Base-by-base conservation (phyloP, 2,329 filamentous ascomycete species). In the Aspergillus nomiae region DNA sequence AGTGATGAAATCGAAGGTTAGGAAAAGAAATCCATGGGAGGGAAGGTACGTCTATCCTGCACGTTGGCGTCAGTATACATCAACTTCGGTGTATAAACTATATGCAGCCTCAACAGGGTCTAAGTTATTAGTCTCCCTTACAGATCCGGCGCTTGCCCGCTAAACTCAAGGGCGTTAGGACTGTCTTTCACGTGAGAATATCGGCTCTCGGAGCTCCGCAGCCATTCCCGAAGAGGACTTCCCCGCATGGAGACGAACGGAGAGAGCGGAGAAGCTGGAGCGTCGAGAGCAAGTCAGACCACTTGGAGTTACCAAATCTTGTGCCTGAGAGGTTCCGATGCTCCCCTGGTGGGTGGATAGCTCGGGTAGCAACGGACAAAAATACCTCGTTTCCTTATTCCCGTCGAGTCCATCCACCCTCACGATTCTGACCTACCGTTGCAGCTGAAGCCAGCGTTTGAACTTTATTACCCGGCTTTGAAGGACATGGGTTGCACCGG, bases 161-260 rank as follows among this genome's bases (percentile, higher is more conserved):
- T 50, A 50, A 50, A 10, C 46, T 26, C 16, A 30, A 50, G 46
- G 0, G 1, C 26, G 46, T 50, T 50, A 50, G 45, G 45, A 26
- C 38, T 1, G 38, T n/a, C 11, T 26, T 26, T 48, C 26, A 54
- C 51, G 51, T 54, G 51, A 54, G n/a, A 4, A 81, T 76, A 10
- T 59, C 61, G 63, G 66, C 62, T 60, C 26, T 62, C 61, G 45
- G 53, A 57, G 50, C 61, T 62, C 67, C 63, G 63, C 50, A 53
- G 45, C 58, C 46, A 62, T 63, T 59, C 63, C 60, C 12, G 12
- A 59, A 61, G 32, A 38, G 58, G 63, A 57, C 28, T 67, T 63
- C 67, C 67, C 67, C 67, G 63, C 66, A 67, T 66, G 58, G 59
- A 57, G 34, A 50, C 21, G 16, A 34, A 51, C 12, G 48, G 26